These are phyloP conservation scores for Triticum aestivum DNA, from an alignment of 176 grass and related monocot genomes.

Conservation along the genomic window DNA sequence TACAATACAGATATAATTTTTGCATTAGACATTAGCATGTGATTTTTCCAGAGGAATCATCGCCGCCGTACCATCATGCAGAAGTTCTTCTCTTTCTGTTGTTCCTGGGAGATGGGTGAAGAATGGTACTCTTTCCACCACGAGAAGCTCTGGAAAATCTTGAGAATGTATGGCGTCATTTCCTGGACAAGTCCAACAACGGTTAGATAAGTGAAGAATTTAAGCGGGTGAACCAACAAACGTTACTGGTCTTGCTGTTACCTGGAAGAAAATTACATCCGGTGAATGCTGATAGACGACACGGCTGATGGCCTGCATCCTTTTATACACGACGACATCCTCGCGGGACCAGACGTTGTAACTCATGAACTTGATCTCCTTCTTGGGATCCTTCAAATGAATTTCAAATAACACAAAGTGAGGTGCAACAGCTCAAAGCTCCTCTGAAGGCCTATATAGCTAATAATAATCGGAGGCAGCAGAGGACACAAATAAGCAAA, in stretches of 20 bases:
- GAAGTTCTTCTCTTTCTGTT: neutral
- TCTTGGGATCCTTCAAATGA: neutral
- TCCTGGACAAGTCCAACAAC: neutral
- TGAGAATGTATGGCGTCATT: neutral
- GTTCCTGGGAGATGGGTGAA: neutral
- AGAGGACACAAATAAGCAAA: neutral
- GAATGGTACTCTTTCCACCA: slow-evolving; percentile 20
- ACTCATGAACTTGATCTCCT: slow-evolving; percentile 20
- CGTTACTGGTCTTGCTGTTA: neutral
- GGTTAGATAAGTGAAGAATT: neutral
- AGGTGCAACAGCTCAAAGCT: neutral
- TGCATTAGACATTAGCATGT: too few relatives aligned
- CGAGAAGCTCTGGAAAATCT: neutral
- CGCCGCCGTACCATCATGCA: neutral
- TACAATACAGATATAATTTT: neutral
- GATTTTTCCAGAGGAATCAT: too few relatives aligned
- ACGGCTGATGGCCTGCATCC: neutral
- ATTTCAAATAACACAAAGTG: neutral
- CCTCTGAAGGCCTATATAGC: neutral
- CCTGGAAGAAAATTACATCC: slow-evolving; percentile 27
- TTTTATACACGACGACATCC: neutral
- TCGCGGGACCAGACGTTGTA: slow-evolving; percentile 29
- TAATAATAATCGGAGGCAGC: neutral
- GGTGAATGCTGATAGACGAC: neutral
- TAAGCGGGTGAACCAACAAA: neutral